Base-by-base conservation (phyloP, 2,329 filamentous ascomycete genomes). In the Huntiella abstrusa region DNA sequence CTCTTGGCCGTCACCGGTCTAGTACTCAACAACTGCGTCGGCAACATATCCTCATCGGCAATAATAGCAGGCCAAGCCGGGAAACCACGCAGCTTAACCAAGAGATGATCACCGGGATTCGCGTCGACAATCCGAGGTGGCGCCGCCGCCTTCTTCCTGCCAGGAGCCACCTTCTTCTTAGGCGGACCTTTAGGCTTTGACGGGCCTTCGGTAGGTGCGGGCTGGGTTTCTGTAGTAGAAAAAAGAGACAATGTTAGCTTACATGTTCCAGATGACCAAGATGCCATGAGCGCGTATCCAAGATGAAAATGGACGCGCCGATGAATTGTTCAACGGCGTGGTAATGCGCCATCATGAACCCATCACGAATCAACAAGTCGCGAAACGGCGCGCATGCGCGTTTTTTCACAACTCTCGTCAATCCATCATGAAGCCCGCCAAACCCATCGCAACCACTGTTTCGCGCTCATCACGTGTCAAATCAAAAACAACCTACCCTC, bases 41-140 rank as follows among this genome's bases (percentile, higher is more conserved):
- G 88, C 15, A 98, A 76, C 80, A 98, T 96, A 51, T 80, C 78
- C 61, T 98, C 88, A 59, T 94, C 86, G 60, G 84, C 91, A 55
- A 98, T 77, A 58, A 98, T 83, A 46, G 85, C 80, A 12, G 91
- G 91, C 91, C 91, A 98, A 35, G 84, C 80, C 32, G 91, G 84
- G 62, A 84, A 93, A 50, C 88, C 91, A 69, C 92, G 94, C 62
- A 98, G 77, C 61, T 87, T 83, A 53, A 92, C 85, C 58, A 93
- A 78, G 64, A 82, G 96, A 63, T 87, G 82, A 56, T 96, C 81
- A 54, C 92, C 91, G 4, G 91, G 83, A 66, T 93, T 71, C 52
- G 84, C 87, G 58, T 94, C 75, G 45, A 84, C 4, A 70, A 54
- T 85, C 74, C 39, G 71, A 71, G 52, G 82, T 69, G 58, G 79